Evolutionary conservation across 257 asterid species (phyloP), one percentile per base, ranked within the genome.

Genomic region (Nyctanthes arbortristis): DNA sequence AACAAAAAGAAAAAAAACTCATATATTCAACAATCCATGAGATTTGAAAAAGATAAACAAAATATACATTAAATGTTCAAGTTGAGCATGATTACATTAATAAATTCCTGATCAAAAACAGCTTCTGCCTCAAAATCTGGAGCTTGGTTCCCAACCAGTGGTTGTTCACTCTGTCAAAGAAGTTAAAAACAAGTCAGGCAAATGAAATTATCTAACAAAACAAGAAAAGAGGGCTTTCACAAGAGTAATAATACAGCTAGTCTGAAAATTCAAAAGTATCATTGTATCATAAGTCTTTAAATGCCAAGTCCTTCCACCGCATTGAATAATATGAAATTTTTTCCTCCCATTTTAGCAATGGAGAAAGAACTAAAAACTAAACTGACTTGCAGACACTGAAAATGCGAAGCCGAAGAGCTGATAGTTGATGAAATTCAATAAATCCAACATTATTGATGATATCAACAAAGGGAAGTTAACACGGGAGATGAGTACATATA

Each of bases 121-220:
- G 99, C 97, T 75, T 91, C 97, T 1, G 99, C 99, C 79, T 91
- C 99, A 66, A 93, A 93, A 71, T 91, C 97, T 13, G 99, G 97
- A 66, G 99, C 97, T 65, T 20, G 37, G 67, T 93, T 93, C 18
- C 97, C 99, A 68, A 93, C 99, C 49, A 89, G 87, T 10, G 98
- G 96, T 68, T 82, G 82, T 27, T 84, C 96, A 81, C 87, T 52
- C 97, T 91, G 87, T 64, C 65, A 62, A 74, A 59, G 63, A 68
- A 54, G 16, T 59, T 31, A 69, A 63, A 67, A 63, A 67, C n/a
- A 13, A 61, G 25, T 47, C 69, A 67, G 13, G 7, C 37, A 31
- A 52, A 52, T 52, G 30, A 52, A 52, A 5, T 9, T 9, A 52
- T 24, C 14, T 24, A 52, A 52, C 28, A 22, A 52, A 52, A 52